A percentile compares a stretch with the other conserved stretches of the same genome.
Evolutionary conservation across 2,329 filamentous ascomycete genomes (phyloP).

Genomic region (Stemphylium lycopersici): DNA sequence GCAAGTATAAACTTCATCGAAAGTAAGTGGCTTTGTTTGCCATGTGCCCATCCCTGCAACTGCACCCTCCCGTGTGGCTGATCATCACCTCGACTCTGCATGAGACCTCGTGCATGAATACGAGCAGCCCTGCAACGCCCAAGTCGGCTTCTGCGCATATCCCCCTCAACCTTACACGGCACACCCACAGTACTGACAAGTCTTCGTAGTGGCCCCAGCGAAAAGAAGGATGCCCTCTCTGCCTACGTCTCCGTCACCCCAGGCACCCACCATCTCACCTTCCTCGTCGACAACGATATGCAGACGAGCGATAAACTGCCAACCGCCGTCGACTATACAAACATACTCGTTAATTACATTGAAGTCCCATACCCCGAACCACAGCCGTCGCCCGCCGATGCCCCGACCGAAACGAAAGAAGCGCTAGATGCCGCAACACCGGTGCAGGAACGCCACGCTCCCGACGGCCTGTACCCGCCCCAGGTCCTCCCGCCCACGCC

Average conservation of each 20-base stretch:
- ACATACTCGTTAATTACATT: slow-evolving; percentile 98
- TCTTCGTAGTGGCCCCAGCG: slow-evolving; percentile 47
- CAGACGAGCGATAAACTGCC: slow-evolving; percentile 84
- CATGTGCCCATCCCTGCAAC: background rate
- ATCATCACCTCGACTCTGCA: slow-evolving; percentile 13
- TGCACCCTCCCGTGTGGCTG: slow-evolving; percentile 34
- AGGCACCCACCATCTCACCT: slow-evolving; percentile 95
- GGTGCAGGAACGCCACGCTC: slow-evolving; percentile 35
- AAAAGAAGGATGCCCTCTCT: slow-evolving; percentile 67
- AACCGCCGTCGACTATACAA: slow-evolving; percentile 96
- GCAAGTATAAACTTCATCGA: slow-evolving; percentile 84
- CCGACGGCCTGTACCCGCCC: slow-evolving; percentile 36
- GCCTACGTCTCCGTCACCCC: slow-evolving; percentile 83
- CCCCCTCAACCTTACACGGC: slow-evolving; percentile 37
- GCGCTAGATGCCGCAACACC: slow-evolving; percentile 28
- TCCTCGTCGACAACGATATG: slow-evolving; percentile 94
- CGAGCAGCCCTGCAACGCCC: background rate
- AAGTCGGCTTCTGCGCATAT: slow-evolving; percentile 15
- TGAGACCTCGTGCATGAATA: slow-evolving; percentile 30
- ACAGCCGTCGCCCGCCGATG: slow-evolving; percentile 37
- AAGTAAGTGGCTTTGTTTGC: slow-evolving; percentile 67
- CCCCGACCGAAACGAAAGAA: slow-evolving; percentile 25
- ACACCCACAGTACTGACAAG: slow-evolving; percentile 37
- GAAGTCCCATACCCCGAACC: slow-evolving; percentile 83
- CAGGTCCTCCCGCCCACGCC: slow-evolving; percentile 54